A percentile compares a stretch with the other conserved stretches of the same genome.
Conservation (phyloP, 164 flowering plant genomes). For the Liquidambar formosana region DNA sequence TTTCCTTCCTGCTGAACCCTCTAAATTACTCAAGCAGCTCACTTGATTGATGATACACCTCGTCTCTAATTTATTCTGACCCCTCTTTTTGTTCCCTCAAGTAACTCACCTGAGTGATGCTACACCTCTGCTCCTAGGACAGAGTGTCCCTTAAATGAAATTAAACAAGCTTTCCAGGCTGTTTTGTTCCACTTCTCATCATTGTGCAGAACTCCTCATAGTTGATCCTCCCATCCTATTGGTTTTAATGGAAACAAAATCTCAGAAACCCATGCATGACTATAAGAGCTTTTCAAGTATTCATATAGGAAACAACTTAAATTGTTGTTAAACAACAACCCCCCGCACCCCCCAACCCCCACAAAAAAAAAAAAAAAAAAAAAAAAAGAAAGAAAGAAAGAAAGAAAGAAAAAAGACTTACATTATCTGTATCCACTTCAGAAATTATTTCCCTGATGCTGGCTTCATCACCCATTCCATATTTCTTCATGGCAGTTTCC, state of each 20-base stretch:
- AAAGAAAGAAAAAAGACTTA: too few species aligned
- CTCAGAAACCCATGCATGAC: background rate
- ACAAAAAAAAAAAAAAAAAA: too few species aligned
- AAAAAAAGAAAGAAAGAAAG: too few species aligned
- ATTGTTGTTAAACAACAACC: too few species aligned
- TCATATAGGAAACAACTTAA: conserved; percentile 14
- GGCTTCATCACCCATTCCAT: conserved; percentile 64
- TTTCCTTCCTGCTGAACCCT: background rate
- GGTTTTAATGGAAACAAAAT: conserved; percentile 2
- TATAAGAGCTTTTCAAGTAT: background rate
- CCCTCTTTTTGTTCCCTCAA: background rate
- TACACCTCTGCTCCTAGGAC: background rate
- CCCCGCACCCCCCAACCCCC: too few species aligned
- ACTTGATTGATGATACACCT: background rate
- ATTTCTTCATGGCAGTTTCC: conserved; percentile 55
- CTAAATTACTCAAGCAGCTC: background rate
- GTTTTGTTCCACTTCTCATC: conserved; percentile 65
- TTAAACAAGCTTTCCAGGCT: conserved; percentile 32
- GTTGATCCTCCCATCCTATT: conserved; percentile 62
- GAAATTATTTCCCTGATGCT: conserved; percentile 56
- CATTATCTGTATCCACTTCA: conserved; percentile 70
- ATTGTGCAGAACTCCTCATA: conserved; percentile 60
- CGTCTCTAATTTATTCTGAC: background rate
- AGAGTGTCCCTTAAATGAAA: background rate
- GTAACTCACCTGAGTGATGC: background rate